A percentile compares a stretch with the other conserved stretches of the same genome.
These are phyloP conservation scores for Colletotrichum tropicale DNA, from an alignment of 2,329 filamentous ascomycete species.

Conservation along the genomic window DNA sequence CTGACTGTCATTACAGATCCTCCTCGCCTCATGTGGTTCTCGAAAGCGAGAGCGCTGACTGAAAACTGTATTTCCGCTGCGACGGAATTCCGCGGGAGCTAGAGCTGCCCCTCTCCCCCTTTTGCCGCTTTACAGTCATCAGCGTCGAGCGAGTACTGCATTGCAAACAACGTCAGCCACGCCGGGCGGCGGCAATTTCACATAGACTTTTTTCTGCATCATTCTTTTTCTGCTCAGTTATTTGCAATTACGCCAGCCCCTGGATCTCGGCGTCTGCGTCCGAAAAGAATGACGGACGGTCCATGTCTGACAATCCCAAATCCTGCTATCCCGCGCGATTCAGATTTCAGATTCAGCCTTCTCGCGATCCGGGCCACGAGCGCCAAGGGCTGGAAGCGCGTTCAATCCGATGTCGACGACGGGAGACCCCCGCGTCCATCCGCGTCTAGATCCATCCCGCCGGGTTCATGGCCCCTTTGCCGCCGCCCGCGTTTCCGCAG, in stretches of 20 bases:
- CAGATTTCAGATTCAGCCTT: neutral
- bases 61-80: neutral
- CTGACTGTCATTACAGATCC: neutral
- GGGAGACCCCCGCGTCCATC: neutral
- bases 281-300: neutral
- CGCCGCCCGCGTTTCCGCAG: neutral
- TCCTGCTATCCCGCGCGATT: neutral
- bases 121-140: neutral
- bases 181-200: neutral
- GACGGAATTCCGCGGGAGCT: neutral
- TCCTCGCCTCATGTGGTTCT: neutral
- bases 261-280: neutral
- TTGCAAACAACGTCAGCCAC: neutral
- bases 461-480: slow-evolving; percentile 1
- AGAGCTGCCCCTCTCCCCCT: neutral
- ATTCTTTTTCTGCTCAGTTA: neutral
- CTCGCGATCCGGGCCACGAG: neutral
- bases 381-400: neutral
- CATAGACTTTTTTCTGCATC: neutral
- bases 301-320: neutral
- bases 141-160: neutral
- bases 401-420: neutral
- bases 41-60: neutral
- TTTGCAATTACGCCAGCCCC: neutral
- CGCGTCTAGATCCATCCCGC: neutral